A percentile compares a stretch with the other conserved stretches of the same genome.
Evolutionary conservation across 768 basidiomycete species (phyloP).

Genomic region (Omphalotus guepiniiformis): DNA sequence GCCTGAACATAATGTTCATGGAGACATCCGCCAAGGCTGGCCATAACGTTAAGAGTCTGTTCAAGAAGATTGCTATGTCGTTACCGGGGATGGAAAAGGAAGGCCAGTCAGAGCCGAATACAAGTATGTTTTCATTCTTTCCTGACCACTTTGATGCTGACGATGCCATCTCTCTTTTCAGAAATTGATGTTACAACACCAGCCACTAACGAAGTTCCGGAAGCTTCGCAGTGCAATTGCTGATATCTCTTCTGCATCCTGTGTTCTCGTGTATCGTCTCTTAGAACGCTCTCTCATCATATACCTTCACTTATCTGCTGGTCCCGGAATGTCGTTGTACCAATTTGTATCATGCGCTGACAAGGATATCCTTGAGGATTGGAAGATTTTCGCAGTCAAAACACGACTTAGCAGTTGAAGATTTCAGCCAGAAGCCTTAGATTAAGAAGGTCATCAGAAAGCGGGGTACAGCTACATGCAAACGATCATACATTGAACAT

Average conservation of each 20-base stretch:
- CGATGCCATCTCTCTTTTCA: slow-evolving; percentile 26
- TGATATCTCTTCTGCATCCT: too few relatives aligned
- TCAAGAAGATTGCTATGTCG: slow-evolving; percentile 99
- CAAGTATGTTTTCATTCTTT: slow-evolving; percentile 35
- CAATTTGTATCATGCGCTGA: too few relatives aligned
- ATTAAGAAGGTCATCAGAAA: too few relatives aligned
- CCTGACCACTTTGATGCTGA: slow-evolving; percentile 2
- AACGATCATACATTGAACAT: not conserved
- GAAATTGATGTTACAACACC: slow-evolving; percentile 91
- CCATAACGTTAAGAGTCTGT: slow-evolving; percentile 97
- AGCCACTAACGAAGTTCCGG: slow-evolving; percentile 64
- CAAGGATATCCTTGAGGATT: too few relatives aligned
- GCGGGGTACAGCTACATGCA: too few relatives aligned
- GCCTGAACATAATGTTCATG: slow-evolving; percentile 96
- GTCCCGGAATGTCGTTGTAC: too few relatives aligned
- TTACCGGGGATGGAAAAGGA: slow-evolving; percentile 95
- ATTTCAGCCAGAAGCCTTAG: too few relatives aligned
- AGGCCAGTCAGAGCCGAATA: slow-evolving; percentile 51
- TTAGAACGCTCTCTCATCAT: too few relatives aligned
- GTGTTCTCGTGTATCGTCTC: too few relatives aligned
- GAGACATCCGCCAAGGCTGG: slow-evolving; percentile 99
- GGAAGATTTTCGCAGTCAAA: too few relatives aligned
- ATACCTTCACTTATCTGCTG: too few relatives aligned
- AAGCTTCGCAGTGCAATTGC: slow-evolving; percentile 85
- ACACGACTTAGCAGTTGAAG: too few relatives aligned